phyloP scores from a whole-genome alignment of 1,284 basidiomycete genomes.

The Gomphus bonarii region DNA sequence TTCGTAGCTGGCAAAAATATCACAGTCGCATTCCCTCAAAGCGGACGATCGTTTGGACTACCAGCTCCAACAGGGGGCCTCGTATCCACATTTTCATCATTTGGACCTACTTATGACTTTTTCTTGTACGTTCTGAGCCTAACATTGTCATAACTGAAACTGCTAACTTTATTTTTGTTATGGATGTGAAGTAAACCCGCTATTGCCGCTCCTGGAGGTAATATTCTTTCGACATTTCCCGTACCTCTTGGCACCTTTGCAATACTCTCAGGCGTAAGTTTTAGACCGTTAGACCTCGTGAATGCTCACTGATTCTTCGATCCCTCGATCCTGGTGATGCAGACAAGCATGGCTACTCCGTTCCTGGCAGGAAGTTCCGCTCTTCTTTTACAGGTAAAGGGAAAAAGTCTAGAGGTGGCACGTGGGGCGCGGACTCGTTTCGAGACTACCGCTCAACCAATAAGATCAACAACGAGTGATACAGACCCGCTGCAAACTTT shows the following conservation, averaged over 20 bases:
- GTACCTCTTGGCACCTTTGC: slow-evolving; percentile 32
- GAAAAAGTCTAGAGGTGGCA: slow-evolving; percentile 31
- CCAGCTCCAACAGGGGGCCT: slow-evolving; percentile 41
- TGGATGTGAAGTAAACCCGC: slow-evolving; percentile 45
- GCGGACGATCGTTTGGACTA: slow-evolving; percentile 25
- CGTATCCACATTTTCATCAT: slow-evolving; percentile 44
- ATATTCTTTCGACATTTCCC: slow-evolving; percentile 51
- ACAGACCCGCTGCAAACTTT: slow-evolving; percentile 46
- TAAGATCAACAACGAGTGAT: slow-evolving; percentile 37
- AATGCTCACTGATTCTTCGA: background rate
- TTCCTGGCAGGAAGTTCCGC: slow-evolving; percentile 59
- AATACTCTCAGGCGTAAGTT: slow-evolving; percentile 30
- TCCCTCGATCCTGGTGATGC: background rate
- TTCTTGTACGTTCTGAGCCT: slow-evolving; percentile 17
- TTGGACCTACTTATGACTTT: slow-evolving; percentile 47
- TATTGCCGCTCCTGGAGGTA: slow-evolving; percentile 49
- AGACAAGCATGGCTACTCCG: slow-evolving; percentile 33
- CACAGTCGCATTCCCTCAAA: slow-evolving; percentile 41
- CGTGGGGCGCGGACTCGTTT: slow-evolving; percentile 38
- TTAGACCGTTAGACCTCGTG: slow-evolving; percentile 10
- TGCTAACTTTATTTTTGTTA: background rate
- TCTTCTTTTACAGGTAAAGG: slow-evolving; percentile 47
- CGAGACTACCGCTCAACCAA: slow-evolving; percentile 44
- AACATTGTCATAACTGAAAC: background rate
- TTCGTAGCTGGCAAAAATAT: slow-evolving; percentile 29